Base-by-base conservation (phyloP, 2,329 filamentous ascomycete species). In the Calonectria pteridis region DNA sequence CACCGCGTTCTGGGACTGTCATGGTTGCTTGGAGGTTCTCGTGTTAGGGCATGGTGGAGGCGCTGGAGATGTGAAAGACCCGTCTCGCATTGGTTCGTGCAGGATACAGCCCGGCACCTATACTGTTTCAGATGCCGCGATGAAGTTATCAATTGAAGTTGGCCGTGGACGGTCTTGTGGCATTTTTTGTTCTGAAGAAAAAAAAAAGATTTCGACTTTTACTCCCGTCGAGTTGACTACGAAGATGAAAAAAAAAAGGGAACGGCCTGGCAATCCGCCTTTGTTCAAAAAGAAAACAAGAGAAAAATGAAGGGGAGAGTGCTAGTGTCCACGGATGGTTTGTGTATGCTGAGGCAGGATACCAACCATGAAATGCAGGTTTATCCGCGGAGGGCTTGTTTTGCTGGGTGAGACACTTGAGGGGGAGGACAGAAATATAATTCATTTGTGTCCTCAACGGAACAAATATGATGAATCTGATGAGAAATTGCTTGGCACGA, bases 141-240 rank as follows among this genome's bases (percentile, higher is more conserved):
- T 74, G 69, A 76, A 78, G 72, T 79, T 80, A 77, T 78, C 78
- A 80, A 79, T 80, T 80, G 77, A 80, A 80, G 72, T 66, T 78
- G 78, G 74, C 78, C 74, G 64, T 72, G 73, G 77, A 78, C 62
- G 77, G 77, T 70, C 77, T 71, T 76, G 77, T 78, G 79, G 79
- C 72, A 79, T 74, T 75, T 75, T 77, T 73, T 77, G 73, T 80
- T 69, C 58, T 74, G 66, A 77, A 78, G 75, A 80, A 75, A 71
- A 80, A 75, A 71, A 75, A 75, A 73, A 74, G 69, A 70, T 75
- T 76, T 73, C 71, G 76, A 75, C 69, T 74, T 74, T 62, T 75
- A 69, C 75, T 74, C 69, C 71, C 73, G 74, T 73, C 73, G 66
- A 68, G 69, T 70, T 77, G 77, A 73, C 73, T 73, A 75, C 72